Base-by-base conservation (phyloP, 2,329 filamentous ascomycete genomes). In the Arthrinium phaeospermum region DNA sequence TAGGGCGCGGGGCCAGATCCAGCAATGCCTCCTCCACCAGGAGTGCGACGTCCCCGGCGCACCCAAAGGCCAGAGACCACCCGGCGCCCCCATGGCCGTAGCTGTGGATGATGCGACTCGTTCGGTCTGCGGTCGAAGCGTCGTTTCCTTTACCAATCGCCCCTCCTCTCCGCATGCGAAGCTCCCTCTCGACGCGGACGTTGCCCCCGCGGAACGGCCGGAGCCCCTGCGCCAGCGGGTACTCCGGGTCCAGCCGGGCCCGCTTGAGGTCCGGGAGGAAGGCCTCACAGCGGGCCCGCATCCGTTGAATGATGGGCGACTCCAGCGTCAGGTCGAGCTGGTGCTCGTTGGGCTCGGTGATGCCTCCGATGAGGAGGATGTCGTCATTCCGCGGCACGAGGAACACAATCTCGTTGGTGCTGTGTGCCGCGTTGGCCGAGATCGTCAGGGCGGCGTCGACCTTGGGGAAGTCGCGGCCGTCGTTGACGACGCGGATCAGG, bases 61-160 rank as follows among this genome's bases (percentile, higher is more conserved):
- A 83, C 0, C 82, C 83, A 73, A 84, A 84, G 0, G 80, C 80
- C 71, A 85, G 71, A 68, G 78, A 82, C 84, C 84, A 86, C 4
- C 84, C 85, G 3, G 83, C 81, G 6, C 83, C 84, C 6, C 83
- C 83, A 68, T 86, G 84, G 1, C 84, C 84, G 73, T 86, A 86
- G 1, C 79, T 81, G 71, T 86, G 84, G 2, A 86, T 79, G 67
- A 85, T 82, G 19, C 79, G 79, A 73, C 80, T 82, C 7, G 76
- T 74, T 22, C n/a, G n/a, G 19, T 19, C n/a, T 19, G 6, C 6
- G n/a, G 76, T 72, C 71, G 76, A 70, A 10, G 34, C 34, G n/a
- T 51, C 46, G 19, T 49, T 22, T n/a, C 22, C 46, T n/a, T n/a
- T 22, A 6, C 10, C 7, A 7, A 10, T 8, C 22, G 22, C 46